These are phyloP conservation scores for Yamagishiella unicocca DNA, from an alignment of 139 green algal species.

Conservation along the genomic window DNA sequence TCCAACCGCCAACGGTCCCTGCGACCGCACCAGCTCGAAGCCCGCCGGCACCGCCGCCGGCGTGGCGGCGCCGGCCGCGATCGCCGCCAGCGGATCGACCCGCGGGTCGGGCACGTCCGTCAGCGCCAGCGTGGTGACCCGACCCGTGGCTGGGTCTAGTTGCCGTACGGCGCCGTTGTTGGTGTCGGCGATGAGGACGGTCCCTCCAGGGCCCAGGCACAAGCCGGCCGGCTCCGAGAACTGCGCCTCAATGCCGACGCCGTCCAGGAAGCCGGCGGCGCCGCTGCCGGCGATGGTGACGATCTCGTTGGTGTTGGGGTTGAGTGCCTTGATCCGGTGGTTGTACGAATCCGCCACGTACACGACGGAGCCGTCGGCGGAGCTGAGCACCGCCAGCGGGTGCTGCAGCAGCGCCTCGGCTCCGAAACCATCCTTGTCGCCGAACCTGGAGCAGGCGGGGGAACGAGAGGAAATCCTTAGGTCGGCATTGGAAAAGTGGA, in stretches of 20 bases:
- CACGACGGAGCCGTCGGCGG: conserved; percentile 58
- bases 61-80: background rate
- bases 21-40: conserved; percentile 51
- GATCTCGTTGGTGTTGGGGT: conserved; percentile 64
- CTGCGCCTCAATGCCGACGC: conserved; percentile 58
- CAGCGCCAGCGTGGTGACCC: conserved; percentile 73
- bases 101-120: conserved; percentile 61
- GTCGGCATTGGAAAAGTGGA: no score
- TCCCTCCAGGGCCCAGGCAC: conserved; percentile 52
- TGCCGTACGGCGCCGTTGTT: conserved; percentile 80
- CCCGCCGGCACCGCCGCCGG: conserved; percentile 16
- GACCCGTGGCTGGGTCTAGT: conserved; percentile 49
- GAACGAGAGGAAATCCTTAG: no score
- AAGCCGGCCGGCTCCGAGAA: conserved; percentile 84
- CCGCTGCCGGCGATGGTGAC: conserved; percentile 72
- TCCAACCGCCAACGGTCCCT: conserved; percentile 21
- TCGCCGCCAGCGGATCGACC: conserved; percentile 52
- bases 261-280: conserved; percentile 70
- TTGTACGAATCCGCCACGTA: conserved; percentile 88
- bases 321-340: conserved; percentile 80
- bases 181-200: conserved; percentile 79
- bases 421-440: conserved; percentile 77
- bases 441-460: conserved; percentile 62
- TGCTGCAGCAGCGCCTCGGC: conserved; percentile 76
- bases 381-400: conserved; percentile 64